A percentile compares a stretch with the other conserved stretches of the same genome.
phyloP scores from a whole-genome alignment of 106 monocot genomes.

The Apostasia shenzhenica region DNA sequence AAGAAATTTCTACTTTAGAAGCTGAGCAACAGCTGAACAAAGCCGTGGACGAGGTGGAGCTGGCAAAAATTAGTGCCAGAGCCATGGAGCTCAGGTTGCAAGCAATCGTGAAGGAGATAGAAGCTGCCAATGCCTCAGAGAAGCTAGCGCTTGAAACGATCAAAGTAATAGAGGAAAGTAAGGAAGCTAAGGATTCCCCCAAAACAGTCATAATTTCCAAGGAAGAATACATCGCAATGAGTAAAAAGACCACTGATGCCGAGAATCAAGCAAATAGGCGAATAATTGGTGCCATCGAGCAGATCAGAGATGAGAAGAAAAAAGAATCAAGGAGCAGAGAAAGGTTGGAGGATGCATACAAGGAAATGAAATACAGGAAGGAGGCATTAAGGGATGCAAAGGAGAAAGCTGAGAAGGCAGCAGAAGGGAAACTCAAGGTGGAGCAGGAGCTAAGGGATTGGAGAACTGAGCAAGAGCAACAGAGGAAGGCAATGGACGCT shows the following conservation, averaged over 20 bases:
- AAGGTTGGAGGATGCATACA: neutral
- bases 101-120: conserved; percentile 48
- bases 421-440: neutral
- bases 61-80: conserved; percentile 17
- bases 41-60: conserved; percentile 42
- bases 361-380: neutral
- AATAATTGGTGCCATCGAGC: neutral
- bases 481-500: neutral
- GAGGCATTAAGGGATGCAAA: neutral
- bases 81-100: conserved; percentile 28
- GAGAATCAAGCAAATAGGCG: neutral
- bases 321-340: neutral
- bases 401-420: neutral
- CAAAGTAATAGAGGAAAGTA: conserved; percentile 48
- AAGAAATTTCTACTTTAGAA: conserved; percentile 47
- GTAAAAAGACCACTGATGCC: neutral
- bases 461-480: neutral
- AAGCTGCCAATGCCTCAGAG: conserved; percentile 46
- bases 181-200: conserved; percentile 17
- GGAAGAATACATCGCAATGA: conserved; percentile 25
- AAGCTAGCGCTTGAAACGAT: conserved; percentile 35
- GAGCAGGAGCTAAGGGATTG: neutral
- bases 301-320: neutral
- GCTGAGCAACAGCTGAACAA: conserved; percentile 40
- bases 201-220: conserved; percentile 25